These are phyloP conservation scores for Trichoderma erinaceum DNA, from an alignment of 495 filamentous ascomycete genomes.

Conservation along the genomic window DNA sequence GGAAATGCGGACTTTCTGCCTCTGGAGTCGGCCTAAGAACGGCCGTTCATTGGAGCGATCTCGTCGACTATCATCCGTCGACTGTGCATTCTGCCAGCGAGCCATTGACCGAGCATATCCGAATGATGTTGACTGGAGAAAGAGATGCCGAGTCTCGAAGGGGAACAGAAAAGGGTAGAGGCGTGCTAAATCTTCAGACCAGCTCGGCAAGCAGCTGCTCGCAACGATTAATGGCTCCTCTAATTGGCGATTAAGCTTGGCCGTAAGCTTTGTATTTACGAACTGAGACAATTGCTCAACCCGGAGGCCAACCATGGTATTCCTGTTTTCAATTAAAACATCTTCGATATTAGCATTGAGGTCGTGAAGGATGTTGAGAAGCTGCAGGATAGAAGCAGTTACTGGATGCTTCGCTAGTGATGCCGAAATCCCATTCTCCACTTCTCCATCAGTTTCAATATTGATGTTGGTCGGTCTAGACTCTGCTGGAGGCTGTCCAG, in stretches of 20 bases:
- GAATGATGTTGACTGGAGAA: slow-evolving; percentile 96
- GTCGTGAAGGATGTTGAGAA: slow-evolving; percentile 87
- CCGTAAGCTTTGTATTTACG: slow-evolving; percentile 97
- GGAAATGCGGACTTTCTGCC: slow-evolving; percentile 96
- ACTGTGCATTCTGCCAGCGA: slow-evolving; percentile 90
- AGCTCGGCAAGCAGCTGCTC: slow-evolving; percentile 90
- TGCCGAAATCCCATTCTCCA: slow-evolving; percentile 56
- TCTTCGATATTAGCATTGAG: slow-evolving; percentile 94
- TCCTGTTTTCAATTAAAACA: slow-evolving; percentile 83
- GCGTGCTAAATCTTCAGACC: slow-evolving; percentile 95
- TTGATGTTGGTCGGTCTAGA: slow-evolving; percentile 56
- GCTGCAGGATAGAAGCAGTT: slow-evolving; percentile 78
- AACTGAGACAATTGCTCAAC: slow-evolving; percentile 84
- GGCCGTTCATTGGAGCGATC: slow-evolving; percentile 85
- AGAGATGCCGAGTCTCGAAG: slow-evolving; percentile 95
- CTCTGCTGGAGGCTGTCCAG: slow-evolving; percentile 83
- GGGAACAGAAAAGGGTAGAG: slow-evolving; percentile 98
- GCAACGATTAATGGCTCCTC: slow-evolving; percentile 99
- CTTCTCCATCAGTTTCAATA: slow-evolving; percentile 39
- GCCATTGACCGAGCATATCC: slow-evolving; percentile 97
- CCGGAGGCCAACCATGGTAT: slow-evolving; percentile 38
- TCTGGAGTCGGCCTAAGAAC: slow-evolving; percentile 87
- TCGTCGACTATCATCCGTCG: slow-evolving; percentile 66
- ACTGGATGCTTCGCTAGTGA: slow-evolving; percentile 81
- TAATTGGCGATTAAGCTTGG: slow-evolving; percentile 95